These are phyloP conservation scores for Fusarium temperatum DNA, from an alignment of 2,329 filamentous ascomycete species.

Conservation along the genomic window DNA sequence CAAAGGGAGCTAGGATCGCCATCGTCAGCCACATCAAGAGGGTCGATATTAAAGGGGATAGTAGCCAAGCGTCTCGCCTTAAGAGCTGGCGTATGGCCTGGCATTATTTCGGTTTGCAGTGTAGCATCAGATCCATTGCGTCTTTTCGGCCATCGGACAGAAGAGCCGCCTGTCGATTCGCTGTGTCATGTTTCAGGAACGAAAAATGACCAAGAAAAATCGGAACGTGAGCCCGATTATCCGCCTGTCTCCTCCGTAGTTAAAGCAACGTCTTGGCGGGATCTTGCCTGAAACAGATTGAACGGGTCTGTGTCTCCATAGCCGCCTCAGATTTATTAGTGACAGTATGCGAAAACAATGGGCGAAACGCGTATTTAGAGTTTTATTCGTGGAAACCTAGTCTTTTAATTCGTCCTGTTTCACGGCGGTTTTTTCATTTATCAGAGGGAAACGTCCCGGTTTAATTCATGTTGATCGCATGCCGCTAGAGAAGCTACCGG, in stretches of 20 bases:
- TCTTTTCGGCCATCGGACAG: slow-evolving; percentile 16
- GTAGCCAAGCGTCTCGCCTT: slow-evolving; percentile 14
- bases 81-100: neutral
- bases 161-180: slow-evolving; percentile 19
- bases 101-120: neutral
- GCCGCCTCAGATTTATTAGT: slow-evolving; percentile 3
- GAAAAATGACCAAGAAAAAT: neutral
- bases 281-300: slow-evolving; percentile 10
- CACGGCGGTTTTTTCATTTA: slow-evolving; percentile 3
- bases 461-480: neutral
- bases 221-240: slow-evolving; percentile 14
- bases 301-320: neutral
- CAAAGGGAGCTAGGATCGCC: slow-evolving; percentile 11
- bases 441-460: neutral
- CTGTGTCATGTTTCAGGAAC: slow-evolving; percentile 16
- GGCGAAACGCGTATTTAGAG: neutral
- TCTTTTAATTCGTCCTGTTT: neutral
- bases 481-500: neutral
- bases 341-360: neutral
- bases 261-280: slow-evolving; percentile 8
- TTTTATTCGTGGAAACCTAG: slow-evolving; percentile 18
- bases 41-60: slow-evolving; percentile 18
- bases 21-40: neutral
- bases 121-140: neutral
- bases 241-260: neutral